Conservation (phyloP, 768 basidiomycete species). For the Kwoniella botswanensis region DNA sequence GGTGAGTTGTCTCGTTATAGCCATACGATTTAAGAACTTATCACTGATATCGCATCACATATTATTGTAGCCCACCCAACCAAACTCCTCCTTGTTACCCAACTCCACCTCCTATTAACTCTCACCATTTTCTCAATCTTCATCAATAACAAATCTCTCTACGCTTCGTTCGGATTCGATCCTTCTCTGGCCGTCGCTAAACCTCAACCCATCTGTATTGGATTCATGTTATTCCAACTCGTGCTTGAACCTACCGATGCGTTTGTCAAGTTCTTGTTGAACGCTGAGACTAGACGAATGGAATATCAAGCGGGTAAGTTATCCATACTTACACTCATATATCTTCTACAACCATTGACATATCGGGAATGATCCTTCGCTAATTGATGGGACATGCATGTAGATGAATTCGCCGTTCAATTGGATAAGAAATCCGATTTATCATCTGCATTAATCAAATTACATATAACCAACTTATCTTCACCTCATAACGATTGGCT, state of each 20-base stretch:
- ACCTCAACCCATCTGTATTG: constrained; percentile 57
- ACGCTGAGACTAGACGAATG: constrained; percentile 80
- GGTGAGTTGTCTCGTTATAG: too few species aligned
- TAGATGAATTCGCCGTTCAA: constrained; percentile 80
- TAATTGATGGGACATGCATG: too few species aligned
- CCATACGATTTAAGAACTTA: too few species aligned
- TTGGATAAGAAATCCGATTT: constrained; percentile 66
- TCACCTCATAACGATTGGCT: constrained; percentile 95
- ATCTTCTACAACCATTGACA: too few species aligned
- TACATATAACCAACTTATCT: constrained; percentile 90
- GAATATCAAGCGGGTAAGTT: constrained; percentile 91
- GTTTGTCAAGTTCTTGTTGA: constrained; percentile 63
- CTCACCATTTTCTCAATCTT: constrained; percentile 58
- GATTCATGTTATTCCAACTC: constrained; percentile 58
- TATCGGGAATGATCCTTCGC: too few species aligned
- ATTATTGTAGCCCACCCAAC: constrained; percentile 85
- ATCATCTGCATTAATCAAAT: constrained; percentile 69
- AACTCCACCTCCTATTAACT: constrained; percentile 84
- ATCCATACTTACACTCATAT: not conserved
- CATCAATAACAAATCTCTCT: constrained; percentile 58
- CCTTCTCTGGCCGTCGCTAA: constrained; percentile 41
- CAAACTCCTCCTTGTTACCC: constrained; percentile 82
- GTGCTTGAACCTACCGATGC: constrained; percentile 58
- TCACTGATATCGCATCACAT: not conserved
- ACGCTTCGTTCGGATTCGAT: constrained; percentile 56